A percentile compares a stretch with the other conserved stretches of the same genome.
phyloP scores from a whole-genome alignment of 176 grass and related monocot genomes.

The Elaeis guineensis region DNA sequence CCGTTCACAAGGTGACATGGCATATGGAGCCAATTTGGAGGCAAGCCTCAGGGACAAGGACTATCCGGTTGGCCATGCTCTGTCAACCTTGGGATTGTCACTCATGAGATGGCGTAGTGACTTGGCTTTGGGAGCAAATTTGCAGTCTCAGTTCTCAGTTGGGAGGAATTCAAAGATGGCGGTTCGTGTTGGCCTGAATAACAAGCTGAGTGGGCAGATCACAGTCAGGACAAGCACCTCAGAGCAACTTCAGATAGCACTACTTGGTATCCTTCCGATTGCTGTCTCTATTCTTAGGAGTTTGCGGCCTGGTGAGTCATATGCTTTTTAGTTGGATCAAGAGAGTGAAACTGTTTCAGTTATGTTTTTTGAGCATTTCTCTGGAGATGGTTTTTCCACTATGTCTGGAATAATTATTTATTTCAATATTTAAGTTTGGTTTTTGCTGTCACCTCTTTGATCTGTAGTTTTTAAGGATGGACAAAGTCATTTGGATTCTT shows the following conservation, averaged over 20 bases:
- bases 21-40: constrained; percentile 84
- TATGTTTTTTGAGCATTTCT: too few species aligned
- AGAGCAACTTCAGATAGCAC: constrained; percentile 72
- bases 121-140: constrained; percentile 70
- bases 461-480: too few species aligned
- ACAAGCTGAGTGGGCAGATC: constrained; percentile 78
- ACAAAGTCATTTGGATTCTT: too few species aligned
- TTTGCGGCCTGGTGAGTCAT: constrained; percentile 36
- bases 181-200: constrained; percentile 63
- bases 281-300: constrained; percentile 43
- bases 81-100: constrained; percentile 69
- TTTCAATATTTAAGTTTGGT: too few species aligned
- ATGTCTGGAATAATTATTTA: too few species aligned
- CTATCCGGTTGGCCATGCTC: constrained; percentile 56
- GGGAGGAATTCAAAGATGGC: constrained; percentile 75
- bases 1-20: constrained; percentile 61
- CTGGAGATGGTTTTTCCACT: too few species aligned
- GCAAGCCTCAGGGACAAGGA: constrained; percentile 62
- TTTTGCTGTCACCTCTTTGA: too few species aligned
- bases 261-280: constrained; percentile 65
- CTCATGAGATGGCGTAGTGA: constrained; percentile 71
- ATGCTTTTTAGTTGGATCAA: constrained; percentile 24
- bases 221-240: constrained; percentile 79
- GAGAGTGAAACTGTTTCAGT: too few species aligned
- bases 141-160: constrained; percentile 72